Conservation (phyloP, 2,329 filamentous ascomycete species). For the Trichocomaceae sp. region DNA sequence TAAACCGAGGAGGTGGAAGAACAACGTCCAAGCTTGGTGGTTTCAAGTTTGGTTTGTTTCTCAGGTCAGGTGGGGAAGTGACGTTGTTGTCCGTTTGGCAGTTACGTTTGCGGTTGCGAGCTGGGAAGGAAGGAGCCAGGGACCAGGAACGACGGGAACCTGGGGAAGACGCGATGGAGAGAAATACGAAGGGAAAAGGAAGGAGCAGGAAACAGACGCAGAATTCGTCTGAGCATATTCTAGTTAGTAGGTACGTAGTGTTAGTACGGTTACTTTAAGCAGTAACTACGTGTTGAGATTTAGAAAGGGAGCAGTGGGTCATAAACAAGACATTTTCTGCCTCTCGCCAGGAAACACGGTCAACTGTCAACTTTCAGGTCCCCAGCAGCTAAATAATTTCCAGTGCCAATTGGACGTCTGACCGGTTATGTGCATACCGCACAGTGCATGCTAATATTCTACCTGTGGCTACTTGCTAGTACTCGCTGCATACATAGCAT, state of each 20-base stretch:
- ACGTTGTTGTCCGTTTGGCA: background rate
- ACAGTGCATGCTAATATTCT: too few relatives aligned
- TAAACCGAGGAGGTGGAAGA: background rate
- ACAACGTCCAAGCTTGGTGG: too few relatives aligned
- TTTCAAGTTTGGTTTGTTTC: background rate
- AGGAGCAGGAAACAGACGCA: background rate
- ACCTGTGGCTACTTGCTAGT: too few relatives aligned
- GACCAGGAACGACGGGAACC: background rate
- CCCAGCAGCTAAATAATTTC: too few relatives aligned
- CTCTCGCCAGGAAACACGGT: background rate
- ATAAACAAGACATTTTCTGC: background rate
- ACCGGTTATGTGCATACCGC: background rate
- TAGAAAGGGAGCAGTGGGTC: background rate
- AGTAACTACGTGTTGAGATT: too few relatives aligned
- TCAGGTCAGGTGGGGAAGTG: constrained; percentile 1
- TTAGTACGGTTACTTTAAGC: too few relatives aligned
- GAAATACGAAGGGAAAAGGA: background rate
- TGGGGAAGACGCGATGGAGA: background rate
- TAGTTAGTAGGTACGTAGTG: too few relatives aligned
- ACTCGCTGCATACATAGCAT: background rate
- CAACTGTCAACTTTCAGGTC: too few relatives aligned
- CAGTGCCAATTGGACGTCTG: background rate
- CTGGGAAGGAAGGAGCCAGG: background rate
- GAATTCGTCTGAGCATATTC: background rate
- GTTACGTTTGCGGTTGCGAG: constrained; percentile 8